Evolutionary conservation across 2,329 filamentous ascomycete species (phyloP).

Genomic region (Beauveria brongniartii): DNA sequence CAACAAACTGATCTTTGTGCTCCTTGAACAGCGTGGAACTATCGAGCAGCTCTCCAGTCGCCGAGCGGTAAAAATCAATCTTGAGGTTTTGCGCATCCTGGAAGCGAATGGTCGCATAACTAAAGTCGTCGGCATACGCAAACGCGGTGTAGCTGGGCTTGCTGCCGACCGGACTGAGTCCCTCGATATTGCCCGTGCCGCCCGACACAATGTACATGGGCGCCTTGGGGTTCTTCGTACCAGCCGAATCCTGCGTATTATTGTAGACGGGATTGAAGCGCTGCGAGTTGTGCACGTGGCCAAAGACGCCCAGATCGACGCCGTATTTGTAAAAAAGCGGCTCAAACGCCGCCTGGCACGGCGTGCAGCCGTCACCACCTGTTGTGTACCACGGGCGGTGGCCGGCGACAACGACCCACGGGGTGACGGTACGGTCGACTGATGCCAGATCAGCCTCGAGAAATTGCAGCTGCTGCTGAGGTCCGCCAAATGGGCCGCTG

Average conservation of each 20-base stretch:
- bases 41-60: slow-evolving; percentile 41
- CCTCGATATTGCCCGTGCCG: slow-evolving; percentile 48
- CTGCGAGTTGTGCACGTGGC: slow-evolving; percentile 51
- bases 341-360: slow-evolving; percentile 47
- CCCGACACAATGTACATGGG: slow-evolving; percentile 38
- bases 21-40: slow-evolving; percentile 39
- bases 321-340: slow-evolving; percentile 45
- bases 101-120: slow-evolving; percentile 41
- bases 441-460: slow-evolving; percentile 46
- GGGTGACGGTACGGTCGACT: slow-evolving; percentile 46
- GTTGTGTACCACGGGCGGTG: slow-evolving; percentile 42
- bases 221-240: slow-evolving; percentile 26
- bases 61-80: slow-evolving; percentile 42
- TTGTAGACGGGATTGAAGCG: slow-evolving; percentile 37
- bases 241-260: slow-evolving; percentile 26
- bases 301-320: slow-evolving; percentile 48
- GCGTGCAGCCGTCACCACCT: slow-evolving; percentile 29
- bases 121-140: slow-evolving; percentile 36
- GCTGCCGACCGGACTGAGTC: slow-evolving; percentile 26
- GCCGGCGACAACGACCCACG: slow-evolving; percentile 31
- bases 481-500: slow-evolving; percentile 40
- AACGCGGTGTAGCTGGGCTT: not conserved
- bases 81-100: slow-evolving; percentile 35
- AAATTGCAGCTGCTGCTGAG: slow-evolving; percentile 44
- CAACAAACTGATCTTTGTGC: slow-evolving; percentile 37